phyloP scores from a whole-genome alignment of 306 rosid species.

The Quercus cerris region DNA sequence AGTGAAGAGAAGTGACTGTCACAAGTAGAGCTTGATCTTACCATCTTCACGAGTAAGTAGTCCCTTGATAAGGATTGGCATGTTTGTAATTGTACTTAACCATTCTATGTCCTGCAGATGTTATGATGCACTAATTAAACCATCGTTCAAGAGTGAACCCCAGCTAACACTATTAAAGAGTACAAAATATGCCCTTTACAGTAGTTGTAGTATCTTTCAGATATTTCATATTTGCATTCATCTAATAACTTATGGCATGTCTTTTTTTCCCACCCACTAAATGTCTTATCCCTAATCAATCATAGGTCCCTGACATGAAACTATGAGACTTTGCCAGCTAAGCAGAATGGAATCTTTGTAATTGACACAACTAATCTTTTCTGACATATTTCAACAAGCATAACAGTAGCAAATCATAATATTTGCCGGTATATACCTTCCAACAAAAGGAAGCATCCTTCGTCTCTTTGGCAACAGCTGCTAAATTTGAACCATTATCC shows the following conservation, averaged over 20 bases:
- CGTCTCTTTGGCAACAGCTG: constrained; percentile 25
- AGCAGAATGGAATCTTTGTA: background rate
- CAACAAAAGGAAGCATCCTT: constrained; percentile 52
- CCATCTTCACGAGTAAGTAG: constrained; percentile 32
- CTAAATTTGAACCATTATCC: constrained; percentile 47
- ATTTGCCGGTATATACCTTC: constrained; percentile 37
- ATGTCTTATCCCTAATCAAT: background rate
- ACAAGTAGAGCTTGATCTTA: background rate
- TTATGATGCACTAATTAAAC: background rate
- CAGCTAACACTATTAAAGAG: background rate
- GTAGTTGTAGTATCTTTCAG: background rate
- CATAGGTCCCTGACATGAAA: background rate
- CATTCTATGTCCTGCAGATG: constrained; percentile 32
- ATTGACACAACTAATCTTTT: background rate
- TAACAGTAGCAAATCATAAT: background rate
- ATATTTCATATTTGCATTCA: background rate
- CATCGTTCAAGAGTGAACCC: background rate
- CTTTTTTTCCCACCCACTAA: background rate
- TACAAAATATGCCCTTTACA: background rate
- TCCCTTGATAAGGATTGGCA: constrained; percentile 34
- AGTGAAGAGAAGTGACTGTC: background rate
- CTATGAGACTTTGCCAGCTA: background rate
- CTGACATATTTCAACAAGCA: background rate
- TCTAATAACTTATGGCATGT: background rate
- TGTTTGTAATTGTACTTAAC: constrained; percentile 26